These are phyloP conservation scores for Ophiognomonia clavigignenti-juglandacearum DNA, from an alignment of 2,329 filamentous ascomycete species.

Conservation along the genomic window DNA sequence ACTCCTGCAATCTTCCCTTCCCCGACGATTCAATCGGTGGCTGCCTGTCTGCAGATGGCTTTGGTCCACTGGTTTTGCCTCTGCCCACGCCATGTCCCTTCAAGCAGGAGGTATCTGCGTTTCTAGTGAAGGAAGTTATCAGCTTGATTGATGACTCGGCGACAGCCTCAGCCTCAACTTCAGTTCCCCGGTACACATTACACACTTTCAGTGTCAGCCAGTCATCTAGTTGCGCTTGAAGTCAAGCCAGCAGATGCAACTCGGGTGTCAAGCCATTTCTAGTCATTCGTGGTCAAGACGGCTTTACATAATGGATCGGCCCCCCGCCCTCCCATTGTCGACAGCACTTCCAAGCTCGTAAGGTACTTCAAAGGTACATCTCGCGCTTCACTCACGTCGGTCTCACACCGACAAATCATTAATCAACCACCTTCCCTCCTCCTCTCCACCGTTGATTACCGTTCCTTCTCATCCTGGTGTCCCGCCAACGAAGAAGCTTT, in stretches of 20 bases:
- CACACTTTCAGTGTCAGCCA: background rate
- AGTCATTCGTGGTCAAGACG: background rate
- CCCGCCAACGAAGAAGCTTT: too few species aligned
- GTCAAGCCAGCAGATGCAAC: background rate
- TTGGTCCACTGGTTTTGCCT: too few species aligned
- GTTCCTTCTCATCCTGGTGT: background rate
- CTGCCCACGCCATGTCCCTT: background rate
- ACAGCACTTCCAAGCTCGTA: background rate
- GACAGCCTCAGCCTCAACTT: slow-evolving; percentile 6
- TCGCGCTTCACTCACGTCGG: background rate
- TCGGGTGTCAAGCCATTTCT: background rate
- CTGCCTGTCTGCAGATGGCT: background rate
- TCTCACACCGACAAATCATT: slow-evolving; percentile 6
- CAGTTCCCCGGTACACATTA: background rate
- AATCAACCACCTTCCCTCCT: slow-evolving; percentile 1
- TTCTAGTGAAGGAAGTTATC: slow-evolving; percentile 5
- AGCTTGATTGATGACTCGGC: background rate
- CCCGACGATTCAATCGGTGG: background rate
- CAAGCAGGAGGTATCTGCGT: background rate
- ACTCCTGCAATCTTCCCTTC: background rate
- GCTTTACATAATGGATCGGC: slow-evolving; percentile 8
- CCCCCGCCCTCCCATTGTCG: background rate
- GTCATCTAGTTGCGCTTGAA: background rate
- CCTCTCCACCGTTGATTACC: background rate
- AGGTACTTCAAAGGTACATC: background rate